Evolutionary conservation across 2,329 filamentous ascomycete genomes (phyloP), one percentile per base, ranked within the genome.

Genomic region (Clonostachys solani): DNA sequence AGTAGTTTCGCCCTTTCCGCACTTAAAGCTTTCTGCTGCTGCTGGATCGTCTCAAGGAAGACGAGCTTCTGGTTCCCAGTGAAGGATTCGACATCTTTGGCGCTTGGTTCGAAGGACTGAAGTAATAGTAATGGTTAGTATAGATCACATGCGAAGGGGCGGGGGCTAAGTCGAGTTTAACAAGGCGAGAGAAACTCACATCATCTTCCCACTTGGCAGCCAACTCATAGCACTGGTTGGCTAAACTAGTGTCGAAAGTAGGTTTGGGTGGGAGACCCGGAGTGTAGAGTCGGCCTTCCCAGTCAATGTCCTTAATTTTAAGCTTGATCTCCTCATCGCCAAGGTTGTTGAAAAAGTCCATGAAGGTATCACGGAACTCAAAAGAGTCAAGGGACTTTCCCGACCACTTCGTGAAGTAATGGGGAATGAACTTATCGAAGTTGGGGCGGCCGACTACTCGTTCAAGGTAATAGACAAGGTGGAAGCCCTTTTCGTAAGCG

Each of bases 401-500:
- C 48, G 87, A 84, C 80, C 87, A 97, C 37, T 80, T 89, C 33
- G 78, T 83, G 65, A 97, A 97, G 72, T 97, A 96, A 66, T 96
- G 84, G 15, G 92, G 91, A 60, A 97, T 96, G 68, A 97, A 99
- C 57, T 84, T 87, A 74, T 97, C 89, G 72, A 94, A 99, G 63
- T 87, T 87, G n/a, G 86, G 77, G 50, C 88, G 86, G 35, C 90
- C 89, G 5, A 97, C 78, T 2, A 96, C 73, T 42, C 86, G 86
- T 60, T 99, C 94, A 13, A 99, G 83, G 58, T 92, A 85, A 66
- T 91, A 96, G 42, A 99, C 76, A 66, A 97, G 95, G 61, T 89
- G 88, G 68, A 96, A 97, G 5, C 92, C 92, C 69, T 99, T 97
- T 64, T 97, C 92, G 60, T 99, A 99, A 0, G 94, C 91, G 34